phyloP scores from a whole-genome alignment of 2,329 filamentous ascomycete genomes.

The Penicillium thymicola region DNA sequence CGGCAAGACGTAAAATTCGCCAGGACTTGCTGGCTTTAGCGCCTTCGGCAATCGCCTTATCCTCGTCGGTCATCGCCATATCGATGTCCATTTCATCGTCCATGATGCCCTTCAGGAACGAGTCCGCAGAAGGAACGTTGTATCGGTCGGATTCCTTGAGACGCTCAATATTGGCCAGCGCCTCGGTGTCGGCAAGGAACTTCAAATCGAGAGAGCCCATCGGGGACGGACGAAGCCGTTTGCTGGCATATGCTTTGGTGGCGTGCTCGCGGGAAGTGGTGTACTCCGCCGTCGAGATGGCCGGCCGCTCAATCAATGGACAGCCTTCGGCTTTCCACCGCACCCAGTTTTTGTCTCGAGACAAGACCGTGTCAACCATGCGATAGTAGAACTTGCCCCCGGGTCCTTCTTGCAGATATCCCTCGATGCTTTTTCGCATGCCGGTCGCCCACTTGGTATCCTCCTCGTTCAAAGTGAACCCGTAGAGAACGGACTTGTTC shows the following conservation, averaged over 20 bases:
- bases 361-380: slow-evolving; percentile 94
- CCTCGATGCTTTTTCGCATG: slow-evolving; percentile 74
- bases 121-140: slow-evolving; percentile 65
- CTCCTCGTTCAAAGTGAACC: slow-evolving; percentile 73
- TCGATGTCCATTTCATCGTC: slow-evolving; percentile 82
- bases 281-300: slow-evolving; percentile 68
- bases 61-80: slow-evolving; percentile 66
- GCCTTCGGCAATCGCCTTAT: slow-evolving; percentile 59
- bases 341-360: slow-evolving; percentile 97
- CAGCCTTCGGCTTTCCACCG: slow-evolving; percentile 97
- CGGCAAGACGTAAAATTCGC: slow-evolving; percentile 79
- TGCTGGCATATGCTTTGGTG: slow-evolving; percentile 65
- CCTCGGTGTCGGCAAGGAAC: slow-evolving; percentile 69
- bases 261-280: slow-evolving; percentile 65
- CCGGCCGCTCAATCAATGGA: slow-evolving; percentile 74
- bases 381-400: slow-evolving; percentile 93
- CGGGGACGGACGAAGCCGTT: slow-evolving; percentile 64
- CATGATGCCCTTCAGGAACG: slow-evolving; percentile 70
- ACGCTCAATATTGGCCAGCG: slow-evolving; percentile 61
- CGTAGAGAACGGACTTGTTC: slow-evolving; percentile 88
- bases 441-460: slow-evolving; percentile 82
- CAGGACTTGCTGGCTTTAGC: slow-evolving; percentile 85
- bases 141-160: slow-evolving; percentile 66
- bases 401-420: slow-evolving; percentile 73
- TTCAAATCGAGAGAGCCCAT: slow-evolving; percentile 72